Conservation (phyloP, 208 protist species). For the Wallacemonas sp. region DNA sequence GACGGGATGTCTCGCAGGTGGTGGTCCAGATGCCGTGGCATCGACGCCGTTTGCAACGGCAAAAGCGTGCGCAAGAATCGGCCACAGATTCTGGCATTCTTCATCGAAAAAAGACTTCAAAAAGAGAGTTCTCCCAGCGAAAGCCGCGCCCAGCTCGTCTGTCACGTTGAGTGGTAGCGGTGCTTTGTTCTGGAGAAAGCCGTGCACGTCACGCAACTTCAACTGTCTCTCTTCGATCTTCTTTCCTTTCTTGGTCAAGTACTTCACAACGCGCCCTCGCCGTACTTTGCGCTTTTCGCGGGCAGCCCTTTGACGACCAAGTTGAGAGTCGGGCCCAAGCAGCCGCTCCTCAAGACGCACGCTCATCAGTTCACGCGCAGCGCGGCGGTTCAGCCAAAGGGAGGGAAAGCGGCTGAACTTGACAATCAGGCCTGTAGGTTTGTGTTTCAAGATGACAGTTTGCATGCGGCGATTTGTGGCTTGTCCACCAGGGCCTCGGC, state of each 20-base stretch:
- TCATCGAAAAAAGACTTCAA: conserved; percentile 56
- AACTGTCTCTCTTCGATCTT: conserved; percentile 30
- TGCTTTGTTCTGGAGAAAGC: conserved; percentile 32
- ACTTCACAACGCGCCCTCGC: conserved; percentile 18
- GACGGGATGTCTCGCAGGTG: background rate
- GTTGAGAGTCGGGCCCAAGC: conserved; percentile 45
- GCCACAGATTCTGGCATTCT: conserved; percentile 76
- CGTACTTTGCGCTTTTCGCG: conserved; percentile 28
- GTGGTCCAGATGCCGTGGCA: background rate
- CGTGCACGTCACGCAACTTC: conserved; percentile 40
- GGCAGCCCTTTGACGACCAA: conserved; percentile 31
- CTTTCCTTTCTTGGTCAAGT: conserved; percentile 34
- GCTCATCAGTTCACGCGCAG: conserved; percentile 74
- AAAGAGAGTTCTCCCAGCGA: conserved; percentile 21
- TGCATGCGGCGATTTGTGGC: conserved; percentile 89
- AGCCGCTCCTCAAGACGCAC: conserved; percentile 73
- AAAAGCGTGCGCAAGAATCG: conserved; percentile 47
- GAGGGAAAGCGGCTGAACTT: conserved; percentile 89
- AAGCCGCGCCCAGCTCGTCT: conserved; percentile 17
- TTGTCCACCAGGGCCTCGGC: conserved; percentile 82
- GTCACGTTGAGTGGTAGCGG: conserved; percentile 23
- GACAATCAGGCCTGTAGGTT: conserved; percentile 63
- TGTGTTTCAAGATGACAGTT: conserved; percentile 73
- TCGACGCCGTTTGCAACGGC: conserved; percentile 8
- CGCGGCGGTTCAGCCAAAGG: conserved; percentile 79